phyloP scores from a whole-genome alignment of 306 rosid species.

The Hippophae tibetana region DNA sequence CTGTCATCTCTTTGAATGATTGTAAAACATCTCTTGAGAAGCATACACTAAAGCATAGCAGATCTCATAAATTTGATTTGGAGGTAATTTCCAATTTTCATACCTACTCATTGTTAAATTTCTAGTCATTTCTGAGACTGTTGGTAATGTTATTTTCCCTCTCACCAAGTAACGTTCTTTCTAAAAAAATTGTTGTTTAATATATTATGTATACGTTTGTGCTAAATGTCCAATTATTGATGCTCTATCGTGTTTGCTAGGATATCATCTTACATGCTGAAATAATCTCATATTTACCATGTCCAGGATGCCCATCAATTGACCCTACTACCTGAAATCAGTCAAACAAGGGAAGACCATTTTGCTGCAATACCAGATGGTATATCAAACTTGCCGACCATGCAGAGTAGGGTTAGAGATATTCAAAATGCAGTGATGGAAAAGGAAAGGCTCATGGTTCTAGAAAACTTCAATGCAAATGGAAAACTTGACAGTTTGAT shows the following conservation, averaged over 20 bases:
- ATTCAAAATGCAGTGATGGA: slow-evolving; percentile 46
- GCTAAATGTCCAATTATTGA: too few relatives aligned
- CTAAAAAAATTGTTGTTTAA: too few relatives aligned
- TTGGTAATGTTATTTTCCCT: too few relatives aligned
- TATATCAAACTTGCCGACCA: slow-evolving; percentile 38
- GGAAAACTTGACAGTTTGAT: slow-evolving; percentile 12
- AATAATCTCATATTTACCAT: slow-evolving; percentile 4
- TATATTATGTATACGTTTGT: too few relatives aligned
- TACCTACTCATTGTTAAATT: neutral
- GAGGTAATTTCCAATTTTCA: slow-evolving; percentile 38
- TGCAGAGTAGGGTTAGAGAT: slow-evolving; percentile 62
- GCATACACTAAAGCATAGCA: slow-evolving; percentile 27
- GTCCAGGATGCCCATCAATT: slow-evolving; percentile 40
- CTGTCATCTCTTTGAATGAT: slow-evolving; percentile 46
- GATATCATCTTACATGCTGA: too few relatives aligned
- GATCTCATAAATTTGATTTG: slow-evolving; percentile 18
- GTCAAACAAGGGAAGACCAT: slow-evolving; percentile 32
- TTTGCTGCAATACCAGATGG: slow-evolving; percentile 30
- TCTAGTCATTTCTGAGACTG: neutral
- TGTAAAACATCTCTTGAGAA: slow-evolving; percentile 54
- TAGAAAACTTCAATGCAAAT: slow-evolving; percentile 32
- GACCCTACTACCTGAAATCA: slow-evolving; percentile 26
- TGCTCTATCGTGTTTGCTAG: too few relatives aligned
- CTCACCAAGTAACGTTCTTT: too few relatives aligned
- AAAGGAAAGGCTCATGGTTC: slow-evolving; percentile 19